Evolutionary conservation across 2,329 filamentous ascomycete genomes (phyloP).

Genomic region (Ambrosiella xylebori): DNA sequence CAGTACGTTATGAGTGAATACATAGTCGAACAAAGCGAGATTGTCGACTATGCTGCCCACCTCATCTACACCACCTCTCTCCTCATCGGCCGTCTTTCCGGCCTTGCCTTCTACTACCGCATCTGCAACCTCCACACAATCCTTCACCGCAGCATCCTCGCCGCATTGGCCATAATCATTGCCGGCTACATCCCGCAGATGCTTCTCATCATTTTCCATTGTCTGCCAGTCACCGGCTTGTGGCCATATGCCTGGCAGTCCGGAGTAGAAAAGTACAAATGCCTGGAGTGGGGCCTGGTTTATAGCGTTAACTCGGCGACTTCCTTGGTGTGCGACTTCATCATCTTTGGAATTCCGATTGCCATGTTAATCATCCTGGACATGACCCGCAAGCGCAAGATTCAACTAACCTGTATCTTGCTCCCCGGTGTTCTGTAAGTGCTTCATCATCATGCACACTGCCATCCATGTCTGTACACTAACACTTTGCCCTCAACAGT

Average conservation of each 20-base stretch:
- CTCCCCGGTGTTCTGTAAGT: constrained; percentile 32
- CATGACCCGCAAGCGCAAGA: constrained; percentile 26
- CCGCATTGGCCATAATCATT: constrained; percentile 22
- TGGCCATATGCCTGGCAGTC: constrained; percentile 34
- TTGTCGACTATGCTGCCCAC: constrained; percentile 33
- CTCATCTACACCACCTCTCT: constrained; percentile 34
- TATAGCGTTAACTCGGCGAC: constrained; percentile 33
- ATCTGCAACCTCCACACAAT: constrained; percentile 24
- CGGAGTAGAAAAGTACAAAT: constrained; percentile 24
- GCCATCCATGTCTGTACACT: not conserved
- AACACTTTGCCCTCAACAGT: constrained; percentile 16
- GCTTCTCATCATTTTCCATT: constrained; percentile 34
- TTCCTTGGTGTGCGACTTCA: constrained; percentile 31
- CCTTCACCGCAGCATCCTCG: constrained; percentile 22
- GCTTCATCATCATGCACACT: not conserved
- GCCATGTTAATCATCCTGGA: constrained; percentile 30
- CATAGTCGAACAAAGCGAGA: constrained; percentile 26
- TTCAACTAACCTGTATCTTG: constrained; percentile 30
- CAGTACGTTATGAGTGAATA: constrained; percentile 28
- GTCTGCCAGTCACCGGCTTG: constrained; percentile 29
- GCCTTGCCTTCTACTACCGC: constrained; percentile 33
- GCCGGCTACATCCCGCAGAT: constrained; percentile 30
- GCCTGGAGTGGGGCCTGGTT: constrained; percentile 32
- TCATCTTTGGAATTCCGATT: constrained; percentile 33
- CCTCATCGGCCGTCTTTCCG: constrained; percentile 32